phyloP scores from a whole-genome alignment of 352 stramenopile genomes.

The Achlya hypogyna region DNA sequence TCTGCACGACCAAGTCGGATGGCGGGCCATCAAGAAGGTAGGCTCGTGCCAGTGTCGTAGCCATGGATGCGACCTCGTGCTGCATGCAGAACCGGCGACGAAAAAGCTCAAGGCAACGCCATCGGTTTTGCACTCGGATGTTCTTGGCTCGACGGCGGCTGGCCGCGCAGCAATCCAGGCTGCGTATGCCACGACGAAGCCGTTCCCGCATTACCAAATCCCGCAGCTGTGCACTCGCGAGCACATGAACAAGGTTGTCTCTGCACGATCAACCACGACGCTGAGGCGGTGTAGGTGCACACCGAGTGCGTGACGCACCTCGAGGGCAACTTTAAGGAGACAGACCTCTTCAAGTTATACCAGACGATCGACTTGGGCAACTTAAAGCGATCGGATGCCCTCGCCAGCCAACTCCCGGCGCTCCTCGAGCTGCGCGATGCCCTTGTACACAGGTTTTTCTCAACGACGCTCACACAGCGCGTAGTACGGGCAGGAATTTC shows the following conservation, averaged over 20 bases:
- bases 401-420: constrained; percentile 43
- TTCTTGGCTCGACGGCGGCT: neutral
- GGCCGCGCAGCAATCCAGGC: neutral
- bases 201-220: constrained; percentile 19
- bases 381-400: constrained; percentile 31
- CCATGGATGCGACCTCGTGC: neutral
- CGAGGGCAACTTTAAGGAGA: constrained; percentile 90
- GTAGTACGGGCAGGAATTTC: constrained; percentile 75
- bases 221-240: constrained; percentile 11
- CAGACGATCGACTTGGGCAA: constrained; percentile 88
- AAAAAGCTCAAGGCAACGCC: constrained; percentile 9
- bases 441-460: constrained; percentile 24
- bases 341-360: constrained; percentile 89
- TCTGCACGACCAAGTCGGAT: neutral
- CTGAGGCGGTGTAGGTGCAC: constrained; percentile 29
- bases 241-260: constrained; percentile 19
- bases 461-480: neutral
- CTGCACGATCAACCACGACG: neutral
- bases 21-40: neutral
- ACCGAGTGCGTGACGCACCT: constrained; percentile 71
- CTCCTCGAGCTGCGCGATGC: constrained; percentile 73
- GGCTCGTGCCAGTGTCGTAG: neutral
- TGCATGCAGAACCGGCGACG: neutral
- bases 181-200: neutral
- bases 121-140: neutral